Percentiles rank a stretch among this genome's conserved stretches.
Evolutionary conservation across 768 basidiomycete species (phyloP).

Genomic region (Russula ochroleuca): DNA sequence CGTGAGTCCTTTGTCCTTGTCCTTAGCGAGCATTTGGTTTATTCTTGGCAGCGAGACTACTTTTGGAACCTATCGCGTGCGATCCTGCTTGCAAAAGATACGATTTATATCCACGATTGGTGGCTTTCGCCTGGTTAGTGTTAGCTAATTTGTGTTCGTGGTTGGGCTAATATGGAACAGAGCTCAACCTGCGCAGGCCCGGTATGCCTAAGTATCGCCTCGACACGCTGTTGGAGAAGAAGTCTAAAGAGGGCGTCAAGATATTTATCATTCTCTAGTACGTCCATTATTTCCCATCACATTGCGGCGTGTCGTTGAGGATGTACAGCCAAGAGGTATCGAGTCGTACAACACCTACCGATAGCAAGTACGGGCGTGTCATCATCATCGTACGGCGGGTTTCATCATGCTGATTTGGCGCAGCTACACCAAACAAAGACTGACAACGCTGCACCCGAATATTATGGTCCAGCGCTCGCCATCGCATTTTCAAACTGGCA

Average conservation of each 20-base stretch:
- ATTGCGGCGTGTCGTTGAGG: neutral
- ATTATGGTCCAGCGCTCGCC: constrained; percentile 96
- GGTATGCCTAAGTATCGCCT: constrained; percentile 80
- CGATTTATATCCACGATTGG: constrained; percentile 97
- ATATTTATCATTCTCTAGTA: constrained; percentile 94
- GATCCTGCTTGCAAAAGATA: constrained; percentile 80
- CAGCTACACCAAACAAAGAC: constrained; percentile 82
- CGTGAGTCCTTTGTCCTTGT: constrained; percentile 44
- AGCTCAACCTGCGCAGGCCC: constrained; percentile 82
- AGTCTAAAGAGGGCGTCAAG: constrained; percentile 94
- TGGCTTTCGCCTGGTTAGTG: constrained; percentile 83
- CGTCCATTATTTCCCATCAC: constrained; percentile 30
- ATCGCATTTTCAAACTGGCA: constrained; percentile 95
- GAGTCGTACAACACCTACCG: constrained; percentile 87
- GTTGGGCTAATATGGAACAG: constrained; percentile 36
- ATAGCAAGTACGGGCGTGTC: constrained; percentile 65
- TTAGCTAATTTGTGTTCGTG: neutral
- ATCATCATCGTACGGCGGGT: neutral
- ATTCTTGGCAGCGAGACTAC: constrained; percentile 72
- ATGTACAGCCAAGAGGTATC: constrained; percentile 84
- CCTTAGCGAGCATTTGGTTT: constrained; percentile 3
- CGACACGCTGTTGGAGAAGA: constrained; percentile 79
- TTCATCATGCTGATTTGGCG: neutral
- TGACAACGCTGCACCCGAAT: constrained; percentile 80
- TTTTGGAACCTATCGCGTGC: constrained; percentile 96